Percentiles rank a stretch among this genome's conserved stretches.
phyloP scores from a whole-genome alignment of 2,329 filamentous ascomycete genomes.

The Calonectria pseudoturangicola region DNA sequence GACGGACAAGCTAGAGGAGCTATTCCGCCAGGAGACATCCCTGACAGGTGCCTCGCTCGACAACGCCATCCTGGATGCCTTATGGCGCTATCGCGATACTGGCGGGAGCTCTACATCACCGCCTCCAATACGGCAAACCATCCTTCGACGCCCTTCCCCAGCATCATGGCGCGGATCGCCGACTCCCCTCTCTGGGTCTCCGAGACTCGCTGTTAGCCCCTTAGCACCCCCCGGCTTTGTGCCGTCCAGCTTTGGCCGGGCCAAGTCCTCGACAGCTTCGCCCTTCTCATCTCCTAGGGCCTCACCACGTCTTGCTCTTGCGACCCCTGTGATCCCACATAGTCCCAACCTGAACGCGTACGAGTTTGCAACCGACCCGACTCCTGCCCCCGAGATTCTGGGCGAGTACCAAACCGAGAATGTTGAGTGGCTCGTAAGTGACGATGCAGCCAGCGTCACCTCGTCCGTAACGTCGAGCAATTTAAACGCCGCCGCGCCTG shows the following conservation, averaged over 20 bases:
- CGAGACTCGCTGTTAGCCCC: constrained; percentile 87
- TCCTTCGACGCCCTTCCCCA: constrained; percentile 92
- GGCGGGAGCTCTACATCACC: constrained; percentile 82
- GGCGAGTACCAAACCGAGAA: constrained; percentile 95
- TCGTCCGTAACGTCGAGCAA: constrained; percentile 83
- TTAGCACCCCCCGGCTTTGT: constrained; percentile 89
- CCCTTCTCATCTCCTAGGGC: constrained; percentile 96
- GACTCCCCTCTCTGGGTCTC: constrained; percentile 89
- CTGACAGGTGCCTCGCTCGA: constrained; percentile 87
- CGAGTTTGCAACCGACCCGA: constrained; percentile 90
- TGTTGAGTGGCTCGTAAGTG: constrained; percentile 97
- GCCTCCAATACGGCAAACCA: constrained; percentile 89
- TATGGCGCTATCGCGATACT: constrained; percentile 88
- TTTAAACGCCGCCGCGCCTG: constrained; percentile 86
- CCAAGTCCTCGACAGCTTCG: constrained; percentile 86
- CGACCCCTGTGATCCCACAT: constrained; percentile 92
- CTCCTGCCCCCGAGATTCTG: constrained; percentile 88
- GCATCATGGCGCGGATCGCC: constrained; percentile 92
- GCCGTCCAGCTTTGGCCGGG: constrained; percentile 82
- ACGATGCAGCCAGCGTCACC: constrained; percentile 86
- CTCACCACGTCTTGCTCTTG: constrained; percentile 92
- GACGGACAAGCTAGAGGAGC: constrained; percentile 91
- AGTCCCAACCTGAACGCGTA: constrained; percentile 96
- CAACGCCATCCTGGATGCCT: constrained; percentile 90
- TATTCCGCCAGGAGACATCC: constrained; percentile 86